Evolutionary conservation across 73 alveolate genomes (phyloP).

Genomic region (Paraurostyla sp.): DNA sequence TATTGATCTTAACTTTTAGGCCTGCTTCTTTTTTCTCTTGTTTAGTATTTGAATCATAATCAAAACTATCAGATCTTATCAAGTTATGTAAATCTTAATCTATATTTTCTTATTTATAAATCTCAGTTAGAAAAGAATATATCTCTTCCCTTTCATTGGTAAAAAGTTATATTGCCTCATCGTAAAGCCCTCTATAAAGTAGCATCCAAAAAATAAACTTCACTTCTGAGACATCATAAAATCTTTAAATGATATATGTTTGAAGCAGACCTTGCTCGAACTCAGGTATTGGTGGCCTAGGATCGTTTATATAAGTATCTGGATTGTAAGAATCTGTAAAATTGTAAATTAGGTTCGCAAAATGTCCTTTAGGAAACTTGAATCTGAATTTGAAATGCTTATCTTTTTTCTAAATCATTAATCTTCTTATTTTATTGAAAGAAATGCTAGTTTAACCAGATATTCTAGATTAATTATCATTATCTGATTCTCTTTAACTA

Average conservation of each 20-base stretch:
- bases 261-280: not conserved
- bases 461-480: not conserved
- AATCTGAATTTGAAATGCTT: not conserved
- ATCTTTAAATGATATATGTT: not conserved
- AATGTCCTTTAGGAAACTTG: not conserved
- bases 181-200: not conserved
- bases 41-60: not conserved
- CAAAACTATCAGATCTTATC: no score
- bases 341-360: not conserved
- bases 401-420: not conserved
- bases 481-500: not conserved
- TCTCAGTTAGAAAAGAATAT: no score
- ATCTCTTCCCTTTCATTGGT: not conserved
- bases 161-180: not conserved
- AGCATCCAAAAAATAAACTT: conserved; percentile 47
- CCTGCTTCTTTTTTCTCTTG: not conserved
- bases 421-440: not conserved
- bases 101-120: no score
- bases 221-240: not conserved
- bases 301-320: no score
- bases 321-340: no score
- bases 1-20: not conserved
- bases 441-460: not conserved
- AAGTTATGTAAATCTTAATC: no score
- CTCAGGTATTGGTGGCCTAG: not conserved